These are phyloP conservation scores for Xerocomus brunneocitrinus DNA, from an alignment of 768 basidiomycete species.

Conservation along the genomic window DNA sequence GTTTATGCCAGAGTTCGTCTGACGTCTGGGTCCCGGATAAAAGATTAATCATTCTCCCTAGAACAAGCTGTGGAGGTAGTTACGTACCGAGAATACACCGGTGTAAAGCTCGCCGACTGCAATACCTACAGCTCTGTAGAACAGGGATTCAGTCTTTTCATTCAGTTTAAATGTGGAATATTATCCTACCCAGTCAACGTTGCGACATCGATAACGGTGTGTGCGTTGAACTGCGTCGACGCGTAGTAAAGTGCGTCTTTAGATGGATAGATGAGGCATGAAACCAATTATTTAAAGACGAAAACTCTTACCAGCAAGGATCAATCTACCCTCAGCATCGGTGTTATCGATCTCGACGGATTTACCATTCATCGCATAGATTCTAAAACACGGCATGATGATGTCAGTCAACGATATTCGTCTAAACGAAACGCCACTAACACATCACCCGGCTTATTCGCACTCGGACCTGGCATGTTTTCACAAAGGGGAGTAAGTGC, in stretches of 20 bases:
- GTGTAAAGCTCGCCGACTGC: slow-evolving; percentile 74
- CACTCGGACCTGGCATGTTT: slow-evolving; percentile 73
- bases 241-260: slow-evolving; percentile 82
- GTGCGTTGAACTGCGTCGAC: slow-evolving; percentile 70
- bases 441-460: slow-evolving; percentile 81
- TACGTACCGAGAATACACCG: slow-evolving; percentile 70
- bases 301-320: slow-evolving; percentile 55
- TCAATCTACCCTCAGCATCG: slow-evolving; percentile 76
- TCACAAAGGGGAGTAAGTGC: slow-evolving; percentile 73
- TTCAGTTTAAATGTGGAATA: not conserved
- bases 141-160: not conserved
- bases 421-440: slow-evolving; percentile 30
- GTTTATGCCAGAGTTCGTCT: slow-evolving; percentile 66
- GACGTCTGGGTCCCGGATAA: slow-evolving; percentile 45
- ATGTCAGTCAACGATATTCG: not conserved
- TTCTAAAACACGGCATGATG: slow-evolving; percentile 32
- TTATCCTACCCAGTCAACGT: slow-evolving; percentile 69
- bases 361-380: slow-evolving; percentile 88
- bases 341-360: slow-evolving; percentile 85
- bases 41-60: not conserved
- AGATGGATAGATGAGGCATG: not conserved
- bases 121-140: slow-evolving; percentile 57
- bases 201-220: slow-evolving; percentile 82
- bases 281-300: not conserved
- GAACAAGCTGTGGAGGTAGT: not conserved